phyloP scores from a whole-genome alignment of 768 basidiomycete genomes.

The Lactarius sp. region DNA sequence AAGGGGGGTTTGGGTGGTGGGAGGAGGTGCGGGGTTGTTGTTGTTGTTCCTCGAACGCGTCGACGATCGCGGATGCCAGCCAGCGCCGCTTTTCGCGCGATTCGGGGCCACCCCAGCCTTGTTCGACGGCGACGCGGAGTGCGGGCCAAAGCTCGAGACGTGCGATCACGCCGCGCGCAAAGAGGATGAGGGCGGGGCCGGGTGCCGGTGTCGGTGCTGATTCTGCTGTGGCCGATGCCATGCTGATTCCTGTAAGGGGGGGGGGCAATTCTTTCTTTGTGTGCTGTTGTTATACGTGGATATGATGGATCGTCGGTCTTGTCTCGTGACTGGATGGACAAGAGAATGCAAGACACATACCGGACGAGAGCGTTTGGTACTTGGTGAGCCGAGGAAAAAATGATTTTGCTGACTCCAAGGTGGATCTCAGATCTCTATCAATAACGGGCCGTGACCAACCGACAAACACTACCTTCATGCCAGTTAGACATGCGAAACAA shows the following conservation, averaged over 20 bases:
- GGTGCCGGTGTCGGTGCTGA: slow-evolving; percentile 30
- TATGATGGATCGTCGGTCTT: not conserved
- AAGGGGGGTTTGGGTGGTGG: slow-evolving; percentile 14
- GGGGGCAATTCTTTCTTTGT: not conserved
- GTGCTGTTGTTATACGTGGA: not conserved
- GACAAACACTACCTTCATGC: too few relatives aligned
- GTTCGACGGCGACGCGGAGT: slow-evolving; percentile 78
- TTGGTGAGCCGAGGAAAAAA: not conserved
- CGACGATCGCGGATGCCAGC: slow-evolving; percentile 77
- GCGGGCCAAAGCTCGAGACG: slow-evolving; percentile 82
- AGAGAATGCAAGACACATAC: not conserved
- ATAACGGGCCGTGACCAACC: too few relatives aligned
- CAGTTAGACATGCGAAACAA: not conserved
- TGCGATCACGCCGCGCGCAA: slow-evolving; percentile 83
- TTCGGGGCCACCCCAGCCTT: slow-evolving; percentile 82
- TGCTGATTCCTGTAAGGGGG: not conserved
- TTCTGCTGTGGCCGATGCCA: not conserved
- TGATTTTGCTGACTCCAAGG: not conserved
- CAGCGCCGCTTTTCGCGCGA: slow-evolving; percentile 70
- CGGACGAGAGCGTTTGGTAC: too few relatives aligned
- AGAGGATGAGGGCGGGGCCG: slow-evolving; percentile 53
- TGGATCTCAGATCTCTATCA: not conserved
- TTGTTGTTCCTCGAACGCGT: slow-evolving; percentile 53
- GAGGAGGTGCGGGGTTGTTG: slow-evolving; percentile 28
- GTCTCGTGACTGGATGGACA: not conserved